Conservation (phyloP, 257 asterid genomes). For the Catharanthus roseus region DNA sequence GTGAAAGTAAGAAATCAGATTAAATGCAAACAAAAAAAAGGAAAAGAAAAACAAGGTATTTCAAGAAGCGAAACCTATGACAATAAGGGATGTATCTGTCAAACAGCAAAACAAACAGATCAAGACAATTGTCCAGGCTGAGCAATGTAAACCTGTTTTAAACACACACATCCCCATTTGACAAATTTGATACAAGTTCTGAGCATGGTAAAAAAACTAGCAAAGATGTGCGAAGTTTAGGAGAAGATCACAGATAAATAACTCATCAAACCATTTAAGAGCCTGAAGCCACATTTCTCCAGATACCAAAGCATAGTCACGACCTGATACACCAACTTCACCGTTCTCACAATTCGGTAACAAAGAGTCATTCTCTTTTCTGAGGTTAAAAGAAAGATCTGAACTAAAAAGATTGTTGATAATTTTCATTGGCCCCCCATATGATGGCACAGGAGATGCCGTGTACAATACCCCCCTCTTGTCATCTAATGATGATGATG, state of each 20-base stretch:
- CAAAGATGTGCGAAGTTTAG: neutral
- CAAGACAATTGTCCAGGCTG: neutral
- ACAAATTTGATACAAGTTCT: neutral
- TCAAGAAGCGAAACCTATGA: neutral
- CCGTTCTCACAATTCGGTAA: slow-evolving; percentile 42
- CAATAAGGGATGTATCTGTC: neutral
- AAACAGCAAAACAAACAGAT: neutral
- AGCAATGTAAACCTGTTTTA: neutral
- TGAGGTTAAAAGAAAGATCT: slow-evolving; percentile 69
- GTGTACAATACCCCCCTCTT: slow-evolving; percentile 59
- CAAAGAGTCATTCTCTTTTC: slow-evolving; percentile 56
- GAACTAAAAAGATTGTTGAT: slow-evolving; percentile 74
- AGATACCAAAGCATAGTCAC: slow-evolving; percentile 86
- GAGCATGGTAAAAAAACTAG: neutral
- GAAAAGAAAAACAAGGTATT: neutral
- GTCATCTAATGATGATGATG: slow-evolving; percentile 35
- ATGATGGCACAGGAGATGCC: slow-evolving; percentile 54
- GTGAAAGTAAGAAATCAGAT: neutral
- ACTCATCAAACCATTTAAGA: slow-evolving; percentile 58
- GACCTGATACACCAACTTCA: slow-evolving; percentile 64
- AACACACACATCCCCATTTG: neutral
- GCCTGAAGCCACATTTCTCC: slow-evolving; percentile 83
- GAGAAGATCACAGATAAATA: neutral
- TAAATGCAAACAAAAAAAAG: too few species aligned
- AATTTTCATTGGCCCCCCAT: slow-evolving; percentile 85